Conservation (phyloP, 768 basidiomycete genomes). For the Pulveroboletus sp. region DNA sequence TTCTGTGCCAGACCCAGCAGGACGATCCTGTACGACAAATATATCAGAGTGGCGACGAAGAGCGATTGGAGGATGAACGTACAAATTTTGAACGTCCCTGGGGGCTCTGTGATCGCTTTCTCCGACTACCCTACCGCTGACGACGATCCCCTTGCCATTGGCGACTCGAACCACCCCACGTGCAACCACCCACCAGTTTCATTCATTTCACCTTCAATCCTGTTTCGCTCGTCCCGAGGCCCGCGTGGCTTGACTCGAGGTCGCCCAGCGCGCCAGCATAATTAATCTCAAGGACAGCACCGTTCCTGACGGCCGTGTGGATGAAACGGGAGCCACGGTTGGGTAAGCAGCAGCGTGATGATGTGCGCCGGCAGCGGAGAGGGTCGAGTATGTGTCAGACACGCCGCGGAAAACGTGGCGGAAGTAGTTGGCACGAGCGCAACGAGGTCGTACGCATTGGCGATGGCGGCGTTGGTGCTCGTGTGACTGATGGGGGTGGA, state of each 20-base stretch:
- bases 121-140: conserved; percentile 63
- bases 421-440: conserved; percentile 71
- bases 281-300: conserved; percentile 76
- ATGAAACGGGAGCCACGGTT: conserved; percentile 73
- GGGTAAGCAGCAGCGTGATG: conserved; percentile 73
- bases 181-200: conserved; percentile 83
- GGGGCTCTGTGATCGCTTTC: conserved; percentile 67
- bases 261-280: conserved; percentile 73
- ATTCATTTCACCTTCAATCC: conserved; percentile 54
- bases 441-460: conserved; percentile 71
- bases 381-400: conserved; percentile 73
- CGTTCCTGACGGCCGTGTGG: conserved; percentile 77
- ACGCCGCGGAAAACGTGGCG: conserved; percentile 70
- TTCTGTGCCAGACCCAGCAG: conserved; percentile 69
- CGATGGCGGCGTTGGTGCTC: conserved; percentile 58
- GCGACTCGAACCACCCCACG: conserved; percentile 76
- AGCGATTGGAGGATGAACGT: conserved; percentile 20
- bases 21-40: conserved; percentile 51
- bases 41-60: background rate
- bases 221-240: conserved; percentile 49
- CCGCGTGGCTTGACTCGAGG: conserved; percentile 41
- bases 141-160: conserved; percentile 71
- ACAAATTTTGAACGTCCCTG: conserved; percentile 75
- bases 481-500: conserved; percentile 42
- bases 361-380: conserved; percentile 76